A percentile compares a stretch with the other conserved stretches of the same genome.
phyloP scores from a whole-genome alignment of 495 filamentous ascomycete species.

The Penicilliopsis zonata region DNA sequence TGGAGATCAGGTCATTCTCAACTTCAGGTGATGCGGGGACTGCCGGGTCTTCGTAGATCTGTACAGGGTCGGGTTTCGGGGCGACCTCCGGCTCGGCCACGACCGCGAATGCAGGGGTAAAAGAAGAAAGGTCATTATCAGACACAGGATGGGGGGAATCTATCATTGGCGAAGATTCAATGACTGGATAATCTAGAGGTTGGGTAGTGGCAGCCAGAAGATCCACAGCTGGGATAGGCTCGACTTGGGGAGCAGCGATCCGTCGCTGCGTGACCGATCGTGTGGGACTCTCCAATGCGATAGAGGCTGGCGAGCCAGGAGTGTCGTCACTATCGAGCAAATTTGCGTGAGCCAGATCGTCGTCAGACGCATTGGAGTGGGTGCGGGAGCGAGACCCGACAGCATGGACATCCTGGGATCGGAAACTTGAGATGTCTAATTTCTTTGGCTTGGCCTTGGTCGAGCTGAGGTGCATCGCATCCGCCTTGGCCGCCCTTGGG shows the following conservation, averaged over 20 bases:
- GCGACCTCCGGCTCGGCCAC: conserved; percentile 6
- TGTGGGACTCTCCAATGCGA: conserved; percentile 16
- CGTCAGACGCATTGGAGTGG: conserved; percentile 11
- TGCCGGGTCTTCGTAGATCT: conserved; percentile 33
- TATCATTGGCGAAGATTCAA: too few relatives aligned
- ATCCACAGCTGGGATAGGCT: conserved; percentile 1
- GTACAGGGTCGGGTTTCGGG: conserved; percentile 13
- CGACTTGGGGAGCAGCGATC: conserved; percentile 1
- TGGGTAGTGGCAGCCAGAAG: too few relatives aligned
- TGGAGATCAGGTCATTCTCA: neutral
- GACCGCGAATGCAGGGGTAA: conserved; percentile 3
- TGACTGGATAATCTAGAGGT: too few relatives aligned
- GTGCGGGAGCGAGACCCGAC: conserved; percentile 13
- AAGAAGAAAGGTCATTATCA: neutral
- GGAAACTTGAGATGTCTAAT: conserved; percentile 25
- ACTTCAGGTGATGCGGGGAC: conserved; percentile 1
- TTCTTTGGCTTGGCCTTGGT: conserved; percentile 25
- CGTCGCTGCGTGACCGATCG: conserved; percentile 9
- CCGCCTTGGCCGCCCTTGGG: conserved; percentile 17
- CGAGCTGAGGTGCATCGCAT: conserved; percentile 12
- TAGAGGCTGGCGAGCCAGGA: conserved; percentile 30
- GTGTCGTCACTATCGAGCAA: conserved; percentile 48
- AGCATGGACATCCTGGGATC: conserved; percentile 13
- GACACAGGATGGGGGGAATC: too few relatives aligned
- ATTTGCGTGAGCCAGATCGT: conserved; percentile 22